A percentile compares a stretch with the other conserved stretches of the same genome.
phyloP scores from a whole-genome alignment of 257 asterid genomes.

The Solanum gracilifrons region DNA sequence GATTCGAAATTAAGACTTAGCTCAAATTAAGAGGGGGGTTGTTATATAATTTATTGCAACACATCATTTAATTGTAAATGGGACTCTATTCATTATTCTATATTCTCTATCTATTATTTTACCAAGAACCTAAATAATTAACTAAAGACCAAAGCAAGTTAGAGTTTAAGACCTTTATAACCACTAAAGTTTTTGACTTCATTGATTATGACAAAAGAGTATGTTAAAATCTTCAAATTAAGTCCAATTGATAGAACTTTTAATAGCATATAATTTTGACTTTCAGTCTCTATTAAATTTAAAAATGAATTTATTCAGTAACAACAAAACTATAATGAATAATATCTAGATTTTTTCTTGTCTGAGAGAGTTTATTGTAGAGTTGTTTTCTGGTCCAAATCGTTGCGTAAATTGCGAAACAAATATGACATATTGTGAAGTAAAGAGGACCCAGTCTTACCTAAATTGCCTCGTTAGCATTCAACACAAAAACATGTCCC shows the following conservation, averaged over 20 bases:
- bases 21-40: neutral
- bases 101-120: neutral
- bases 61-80: neutral
- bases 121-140: neutral
- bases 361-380: neutral
- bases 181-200: neutral
- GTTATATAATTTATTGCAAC: neutral
- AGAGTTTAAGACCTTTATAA: neutral
- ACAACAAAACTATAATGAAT: neutral
- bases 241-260: neutral
- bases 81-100: neutral
- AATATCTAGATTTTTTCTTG: neutral
- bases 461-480: neutral
- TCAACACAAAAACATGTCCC: neutral
- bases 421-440: neutral
- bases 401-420: neutral
- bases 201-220: neutral
- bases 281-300: neutral
- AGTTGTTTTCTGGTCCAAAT: neutral
- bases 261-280: neutral
- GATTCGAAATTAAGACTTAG: neutral
- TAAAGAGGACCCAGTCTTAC: neutral
- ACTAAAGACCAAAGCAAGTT: neutral
- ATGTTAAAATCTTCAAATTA: neutral
- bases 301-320: neutral